phyloP scores from a whole-genome alignment of 225 moss, liverwort and hornwort species.

The Sphagnum tenellum region DNA sequence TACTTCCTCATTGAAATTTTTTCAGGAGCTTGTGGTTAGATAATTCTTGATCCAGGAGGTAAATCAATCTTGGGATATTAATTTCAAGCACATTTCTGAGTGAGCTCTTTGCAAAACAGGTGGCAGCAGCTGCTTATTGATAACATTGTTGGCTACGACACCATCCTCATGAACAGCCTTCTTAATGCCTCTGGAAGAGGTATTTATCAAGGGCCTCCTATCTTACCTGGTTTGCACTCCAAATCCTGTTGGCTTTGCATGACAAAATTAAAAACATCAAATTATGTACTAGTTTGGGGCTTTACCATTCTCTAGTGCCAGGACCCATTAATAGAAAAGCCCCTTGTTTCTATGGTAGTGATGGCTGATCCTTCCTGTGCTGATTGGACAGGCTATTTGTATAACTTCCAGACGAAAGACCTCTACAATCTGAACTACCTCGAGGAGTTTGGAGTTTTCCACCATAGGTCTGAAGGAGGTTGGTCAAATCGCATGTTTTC shows the following conservation, averaged over 20 bases:
- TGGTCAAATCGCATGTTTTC: no score
- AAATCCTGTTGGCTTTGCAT: no score
- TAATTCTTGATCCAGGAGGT: neutral
- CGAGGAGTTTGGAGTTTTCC: constrained; percentile 73
- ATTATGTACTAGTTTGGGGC: no score
- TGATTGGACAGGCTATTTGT: constrained; percentile 60
- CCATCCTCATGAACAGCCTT: constrained; percentile 95
- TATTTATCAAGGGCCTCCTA: constrained; percentile 4
- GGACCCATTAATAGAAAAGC: no score
- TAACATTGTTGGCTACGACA: constrained; percentile 96
- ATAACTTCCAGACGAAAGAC: constrained; percentile 97
- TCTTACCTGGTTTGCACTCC: no score
- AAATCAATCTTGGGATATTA: neutral
- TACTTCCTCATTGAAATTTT: no score
- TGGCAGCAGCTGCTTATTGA: constrained; percentile 97
- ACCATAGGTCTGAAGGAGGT: constrained; percentile 68
- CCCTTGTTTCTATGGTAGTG: no score
- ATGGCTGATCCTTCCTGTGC: neutral
- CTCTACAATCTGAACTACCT: constrained; percentile 95
- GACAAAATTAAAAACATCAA: no score
- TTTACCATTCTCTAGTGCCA: no score
- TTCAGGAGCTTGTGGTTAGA: neutral
- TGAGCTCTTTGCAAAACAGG: constrained; percentile 19
- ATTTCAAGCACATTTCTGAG: neutral
- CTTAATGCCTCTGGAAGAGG: constrained; percentile 83